A percentile compares a stretch with the other conserved stretches of the same genome.
Evolutionary conservation across 139 green algal genomes (phyloP).

Genomic region (Nannochloris sp.): DNA sequence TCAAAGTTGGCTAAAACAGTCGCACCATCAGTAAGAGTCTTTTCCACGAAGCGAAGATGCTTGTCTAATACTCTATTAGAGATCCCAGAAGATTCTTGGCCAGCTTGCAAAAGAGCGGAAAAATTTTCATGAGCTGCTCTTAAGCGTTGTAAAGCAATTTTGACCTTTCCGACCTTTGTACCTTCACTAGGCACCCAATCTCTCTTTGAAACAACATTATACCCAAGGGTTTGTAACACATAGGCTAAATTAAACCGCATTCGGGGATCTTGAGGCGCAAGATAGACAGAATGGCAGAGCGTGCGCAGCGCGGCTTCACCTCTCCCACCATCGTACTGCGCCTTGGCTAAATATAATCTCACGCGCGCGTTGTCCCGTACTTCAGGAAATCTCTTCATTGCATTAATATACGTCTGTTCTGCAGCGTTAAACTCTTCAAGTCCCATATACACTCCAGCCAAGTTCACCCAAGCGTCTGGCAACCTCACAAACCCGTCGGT

Average conservation of each 20-base stretch:
- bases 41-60: conserved; percentile 55
- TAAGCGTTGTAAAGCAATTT: conserved; percentile 35
- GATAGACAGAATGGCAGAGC: conserved; percentile 67
- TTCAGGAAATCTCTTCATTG: conserved; percentile 46
- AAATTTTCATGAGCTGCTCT: conserved; percentile 28
- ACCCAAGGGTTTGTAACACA: conserved; percentile 60
- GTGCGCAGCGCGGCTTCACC: conserved; percentile 45
- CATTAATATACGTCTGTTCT: conserved; percentile 58
- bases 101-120: conserved; percentile 4
- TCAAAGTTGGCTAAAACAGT: neutral
- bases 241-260: conserved; percentile 75
- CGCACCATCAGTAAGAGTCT: conserved; percentile 19
- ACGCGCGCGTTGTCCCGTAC: conserved; percentile 27
- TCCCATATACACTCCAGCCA: conserved; percentile 67
- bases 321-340: conserved; percentile 68
- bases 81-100: conserved; percentile 25
- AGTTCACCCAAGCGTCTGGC: conserved; percentile 55
- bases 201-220: neutral
- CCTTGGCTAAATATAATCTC: conserved; percentile 40
- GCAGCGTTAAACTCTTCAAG: conserved; percentile 43
- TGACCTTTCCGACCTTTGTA: conserved; percentile 24
- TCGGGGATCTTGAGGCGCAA: conserved; percentile 55
- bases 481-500: conserved; percentile 46
- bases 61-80: conserved; percentile 38
- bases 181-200: neutral